Evolutionary conservation across 495 filamentous ascomycete species (phyloP), one percentile per base, ranked within the genome.

Genomic region (Penicillium lagena): DNA sequence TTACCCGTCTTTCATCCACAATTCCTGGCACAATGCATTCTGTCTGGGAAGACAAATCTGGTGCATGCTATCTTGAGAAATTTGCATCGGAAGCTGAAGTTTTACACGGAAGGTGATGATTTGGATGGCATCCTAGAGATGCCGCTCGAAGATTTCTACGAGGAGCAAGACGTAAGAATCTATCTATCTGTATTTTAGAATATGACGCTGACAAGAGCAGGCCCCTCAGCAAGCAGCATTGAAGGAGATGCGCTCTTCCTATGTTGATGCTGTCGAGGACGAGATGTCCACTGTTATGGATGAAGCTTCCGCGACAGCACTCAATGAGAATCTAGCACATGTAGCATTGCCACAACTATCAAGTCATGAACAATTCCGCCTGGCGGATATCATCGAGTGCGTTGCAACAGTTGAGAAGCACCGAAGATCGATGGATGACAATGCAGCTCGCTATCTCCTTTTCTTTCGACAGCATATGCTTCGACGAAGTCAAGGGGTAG

Each of bases 1-100:
- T 69, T 96, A 29, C 91, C 94, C 6, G 78, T 94, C 7, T 99
- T 90, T 56, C 93, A 99, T 52, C 94, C 94, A 7, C 89, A 95
- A 54, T 89, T 95, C 49, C 62, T 99, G 7, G 82, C 85, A 45
- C 90, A 96, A 60, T 90, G 87, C 51, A 90, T 96, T 22, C 73
- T 95, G 7, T 73, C 83, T 13, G 91, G 90, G 3, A 94, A 94
- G 59, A 78, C 76, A 29, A 61, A 57, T 12, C 55, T 90, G 8
- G 90, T 91, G 13, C 85, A 91, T 54, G 73, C 72, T 11, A 80
- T 96, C 7, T 60, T 97, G 41, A 66, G 86, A 47, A 79, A 75
- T 22, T 69, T 99, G n/a, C 76, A 85, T 50, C 80, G 83, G 47
- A 86, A 81, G 38, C 68, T 99, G 15, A 90, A 88, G 51, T 95